Conservation (phyloP, 805 yeast species). For the Kregervanrija fluxuum region DNA sequence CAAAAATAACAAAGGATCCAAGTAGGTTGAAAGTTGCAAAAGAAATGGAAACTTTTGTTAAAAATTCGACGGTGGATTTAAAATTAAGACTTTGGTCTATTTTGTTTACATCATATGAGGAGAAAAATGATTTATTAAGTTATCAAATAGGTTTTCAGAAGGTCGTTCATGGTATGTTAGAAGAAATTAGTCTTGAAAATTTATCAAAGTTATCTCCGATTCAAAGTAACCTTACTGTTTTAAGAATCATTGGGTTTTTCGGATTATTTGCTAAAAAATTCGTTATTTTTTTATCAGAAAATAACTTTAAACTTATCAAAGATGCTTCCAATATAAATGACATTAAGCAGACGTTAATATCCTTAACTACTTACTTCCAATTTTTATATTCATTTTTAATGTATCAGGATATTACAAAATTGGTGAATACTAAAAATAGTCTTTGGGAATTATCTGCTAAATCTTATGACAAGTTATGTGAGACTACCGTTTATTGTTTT, state of each 20-base stretch:
- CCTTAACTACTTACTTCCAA: conserved; percentile 29
- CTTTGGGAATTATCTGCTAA: conserved; percentile 35
- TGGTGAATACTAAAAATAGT: conserved; percentile 32
- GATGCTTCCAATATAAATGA: background rate
- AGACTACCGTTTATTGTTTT: conserved; percentile 33
- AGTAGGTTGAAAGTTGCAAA: conserved; percentile 29
- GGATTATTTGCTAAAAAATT: conserved; percentile 42
- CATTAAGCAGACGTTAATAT: conserved; percentile 10
- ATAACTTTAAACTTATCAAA: conserved; percentile 29
- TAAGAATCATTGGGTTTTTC: conserved; percentile 46
- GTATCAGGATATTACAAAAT: conserved; percentile 44
- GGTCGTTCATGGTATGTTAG: conserved; percentile 38
- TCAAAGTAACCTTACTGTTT: conserved; percentile 35
- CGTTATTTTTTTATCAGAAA: conserved; percentile 19
- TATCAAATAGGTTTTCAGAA: conserved; percentile 45
- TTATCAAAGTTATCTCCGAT: conserved; percentile 19
- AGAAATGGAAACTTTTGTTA: conserved; percentile 57
- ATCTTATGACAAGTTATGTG: conserved; percentile 40
- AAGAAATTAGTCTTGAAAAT: conserved; percentile 26
- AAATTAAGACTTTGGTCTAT: conserved; percentile 71
- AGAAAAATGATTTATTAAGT: conserved; percentile 24
- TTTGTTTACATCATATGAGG: conserved; percentile 49
- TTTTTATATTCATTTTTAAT: conserved; percentile 42
- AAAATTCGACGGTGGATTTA: conserved; percentile 56
- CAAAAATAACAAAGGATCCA: conserved; percentile 9